A percentile compares a stretch with the other conserved stretches of the same genome.
phyloP scores from a whole-genome alignment of 805 yeast species.

The Kodamaea neixiangensis region DNA sequence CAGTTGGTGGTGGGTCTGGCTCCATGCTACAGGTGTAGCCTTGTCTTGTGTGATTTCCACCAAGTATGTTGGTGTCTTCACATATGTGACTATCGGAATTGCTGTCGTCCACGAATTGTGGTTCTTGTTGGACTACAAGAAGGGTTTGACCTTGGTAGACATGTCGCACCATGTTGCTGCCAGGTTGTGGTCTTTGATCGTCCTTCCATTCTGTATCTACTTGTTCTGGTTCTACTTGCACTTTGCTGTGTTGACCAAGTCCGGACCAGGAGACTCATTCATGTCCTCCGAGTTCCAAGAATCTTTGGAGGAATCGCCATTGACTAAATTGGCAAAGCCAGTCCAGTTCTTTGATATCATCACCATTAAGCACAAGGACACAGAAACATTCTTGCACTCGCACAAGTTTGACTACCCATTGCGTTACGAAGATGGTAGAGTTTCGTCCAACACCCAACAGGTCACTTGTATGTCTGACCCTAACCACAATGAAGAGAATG shows the following conservation, averaged over 20 bases:
- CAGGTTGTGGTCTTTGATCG: conserved; percentile 68
- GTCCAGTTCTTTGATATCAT: conserved; percentile 76
- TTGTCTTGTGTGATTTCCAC: conserved; percentile 92
- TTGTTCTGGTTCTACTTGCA: conserved; percentile 91
- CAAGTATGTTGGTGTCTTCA: conserved; percentile 93
- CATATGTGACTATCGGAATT: conserved; percentile 82
- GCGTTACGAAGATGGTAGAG: conserved; percentile 94
- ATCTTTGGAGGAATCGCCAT: conserved; percentile 78
- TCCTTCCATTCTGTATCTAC: conserved; percentile 80
- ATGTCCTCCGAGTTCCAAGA: conserved; percentile 97
- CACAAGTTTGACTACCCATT: conserved; percentile 76
- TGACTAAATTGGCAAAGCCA: conserved; percentile 68
- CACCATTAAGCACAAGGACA: conserved; percentile 78
- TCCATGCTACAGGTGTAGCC: conserved; percentile 76
- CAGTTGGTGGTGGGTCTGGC: conserved; percentile 84
- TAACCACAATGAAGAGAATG: conserved; percentile 34
- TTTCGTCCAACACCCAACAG: conserved; percentile 93
- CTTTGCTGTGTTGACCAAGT: conserved; percentile 73
- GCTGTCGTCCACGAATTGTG: conserved; percentile 88
- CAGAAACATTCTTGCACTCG: conserved; percentile 80
- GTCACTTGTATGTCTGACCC: conserved; percentile 68
- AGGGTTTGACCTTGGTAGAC: conserved; percentile 59
- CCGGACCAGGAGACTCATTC: conserved; percentile 95
- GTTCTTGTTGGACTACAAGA: conserved; percentile 73
- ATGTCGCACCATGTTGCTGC: conserved; percentile 72